Base-by-base conservation (phyloP, 2,329 filamentous ascomycete species). In the Sordariomycetes sp. region DNA sequence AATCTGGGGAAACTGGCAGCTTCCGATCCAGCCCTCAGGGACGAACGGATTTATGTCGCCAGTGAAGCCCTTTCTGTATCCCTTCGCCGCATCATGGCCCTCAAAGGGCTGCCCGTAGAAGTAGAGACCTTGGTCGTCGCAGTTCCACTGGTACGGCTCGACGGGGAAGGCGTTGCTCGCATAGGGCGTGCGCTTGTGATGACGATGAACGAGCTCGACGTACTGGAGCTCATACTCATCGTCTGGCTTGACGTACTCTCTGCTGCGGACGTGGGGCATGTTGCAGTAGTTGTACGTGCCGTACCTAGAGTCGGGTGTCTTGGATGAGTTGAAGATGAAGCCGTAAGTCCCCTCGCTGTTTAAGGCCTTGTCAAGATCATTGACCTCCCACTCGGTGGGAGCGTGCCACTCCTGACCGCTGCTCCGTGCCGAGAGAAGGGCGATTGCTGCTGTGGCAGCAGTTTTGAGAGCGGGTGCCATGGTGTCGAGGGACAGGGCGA, bases 101-200 rank as follows among this genome's bases (percentile, higher is more conserved):
- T 57, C 51, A 26, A 77, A 58, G 14, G 76, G 73, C 39, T 76
- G 59, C 9, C 75, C 79, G 42, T 80, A 85, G 54, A 78, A 79
- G 56, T 76, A 86, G 2, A 88, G 66, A 0, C 70, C 78, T 45
- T 79, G 67, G 42, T 86, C 76, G 36, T 75, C 62, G 52, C 85
- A 92, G 49, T 80, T 57, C 85, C 84, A 92, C 14, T 63, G 59
- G 49, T 85, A 83, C 0, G 73, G 61, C 51, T 92, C 86, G 1
- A 72, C 61, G 0, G 84, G 84, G 46, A 92, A 90, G 0, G 77
- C 75, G 50, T 92, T 93, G 34, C 70, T 67, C 2, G 81, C 73
- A 51, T 92, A 92, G 0, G 84, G 84, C 0, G 84, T 92, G 16
- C 86, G 74, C 52, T 92, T 92, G 57, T 92, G 85, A 51, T 92